A percentile compares a stretch with the other conserved stretches of the same genome.
Evolutionary conservation across 1,284 basidiomycete species (phyloP).

Genomic region (Ceratobasidium sp.): DNA sequence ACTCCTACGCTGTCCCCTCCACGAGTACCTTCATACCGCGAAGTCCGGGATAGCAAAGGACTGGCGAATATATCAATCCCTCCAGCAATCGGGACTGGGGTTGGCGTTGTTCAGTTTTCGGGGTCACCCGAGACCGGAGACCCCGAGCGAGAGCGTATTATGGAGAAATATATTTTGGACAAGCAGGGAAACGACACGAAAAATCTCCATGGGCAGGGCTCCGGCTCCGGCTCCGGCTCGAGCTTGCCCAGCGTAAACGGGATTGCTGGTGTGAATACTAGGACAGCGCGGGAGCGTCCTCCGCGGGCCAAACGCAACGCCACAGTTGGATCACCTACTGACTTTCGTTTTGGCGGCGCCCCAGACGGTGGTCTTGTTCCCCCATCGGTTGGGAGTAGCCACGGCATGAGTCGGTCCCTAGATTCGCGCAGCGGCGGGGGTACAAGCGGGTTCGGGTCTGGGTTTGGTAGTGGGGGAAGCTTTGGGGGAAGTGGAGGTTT

Average conservation of each 20-base stretch:
- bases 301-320: constrained; percentile 28
- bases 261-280: neutral
- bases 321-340: constrained; percentile 38
- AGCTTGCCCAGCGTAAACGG: constrained; percentile 16
- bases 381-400: constrained; percentile 16
- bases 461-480: neutral
- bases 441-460: constrained; percentile 5
- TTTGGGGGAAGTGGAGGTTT: constrained; percentile 14
- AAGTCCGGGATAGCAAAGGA: constrained; percentile 40
- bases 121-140: constrained; percentile 15
- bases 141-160: neutral
- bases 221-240: constrained; percentile 29
- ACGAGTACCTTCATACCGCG: constrained; percentile 38
- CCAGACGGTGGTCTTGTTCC: constrained; percentile 39
- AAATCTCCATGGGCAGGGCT: constrained; percentile 4
- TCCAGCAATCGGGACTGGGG: constrained; percentile 3
- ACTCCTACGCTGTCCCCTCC: constrained; percentile 23
- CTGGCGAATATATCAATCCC: constrained; percentile 41
- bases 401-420: constrained; percentile 31
- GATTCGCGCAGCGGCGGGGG: constrained; percentile 26
- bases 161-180: neutral
- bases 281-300: constrained; percentile 20
- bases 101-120: constrained; percentile 31
- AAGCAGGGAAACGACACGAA: constrained; percentile 2
- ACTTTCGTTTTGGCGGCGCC: constrained; percentile 33